These are phyloP conservation scores for Fusarium buxicola DNA, from an alignment of 2,329 filamentous ascomycete genomes.

Conservation along the genomic window DNA sequence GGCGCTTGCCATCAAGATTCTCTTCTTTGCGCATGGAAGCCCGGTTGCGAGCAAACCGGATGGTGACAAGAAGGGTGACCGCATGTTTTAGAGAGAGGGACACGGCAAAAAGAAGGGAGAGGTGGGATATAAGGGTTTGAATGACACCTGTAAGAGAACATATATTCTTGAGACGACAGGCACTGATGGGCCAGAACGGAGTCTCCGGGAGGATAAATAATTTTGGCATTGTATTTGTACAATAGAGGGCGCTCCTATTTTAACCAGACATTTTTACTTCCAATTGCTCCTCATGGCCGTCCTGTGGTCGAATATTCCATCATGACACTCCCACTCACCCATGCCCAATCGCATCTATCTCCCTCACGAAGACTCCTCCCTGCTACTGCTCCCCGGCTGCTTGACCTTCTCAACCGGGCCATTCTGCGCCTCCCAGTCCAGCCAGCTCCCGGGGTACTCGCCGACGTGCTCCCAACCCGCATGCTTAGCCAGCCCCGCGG, in stretches of 20 bases:
- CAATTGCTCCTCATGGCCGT: background rate
- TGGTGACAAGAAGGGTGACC: conserved; percentile 37
- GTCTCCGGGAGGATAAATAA: conserved; percentile 21
- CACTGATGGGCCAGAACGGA: conserved; percentile 25
- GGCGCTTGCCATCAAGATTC: conserved; percentile 91
- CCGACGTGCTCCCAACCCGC: conserved; percentile 79
- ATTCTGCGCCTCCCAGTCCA: conserved; percentile 83
- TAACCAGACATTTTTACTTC: conserved; percentile 16
- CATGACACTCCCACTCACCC: conserved; percentile 19
- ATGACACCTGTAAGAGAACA: conserved; percentile 33
- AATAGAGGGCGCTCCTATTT: conserved; percentile 39
- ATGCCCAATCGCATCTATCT: conserved; percentile 57
- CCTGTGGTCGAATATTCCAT: background rate
- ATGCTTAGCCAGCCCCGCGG: conserved; percentile 79
- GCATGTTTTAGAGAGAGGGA: conserved; percentile 31
- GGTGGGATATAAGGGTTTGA: conserved; percentile 21
- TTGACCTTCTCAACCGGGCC: conserved; percentile 62
- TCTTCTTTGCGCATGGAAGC: conserved; percentile 91
- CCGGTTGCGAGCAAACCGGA: conserved; percentile 55
- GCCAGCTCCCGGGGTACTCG: conserved; percentile 81
- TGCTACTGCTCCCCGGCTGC: background rate
- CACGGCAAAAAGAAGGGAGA: background rate
- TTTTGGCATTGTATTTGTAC: conserved; percentile 37
- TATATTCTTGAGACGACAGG: conserved; percentile 15
- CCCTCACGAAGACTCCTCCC: conserved; percentile 42